phyloP scores from a whole-genome alignment of 805 yeast species.

The Schwanniomyces polymorphus region DNA sequence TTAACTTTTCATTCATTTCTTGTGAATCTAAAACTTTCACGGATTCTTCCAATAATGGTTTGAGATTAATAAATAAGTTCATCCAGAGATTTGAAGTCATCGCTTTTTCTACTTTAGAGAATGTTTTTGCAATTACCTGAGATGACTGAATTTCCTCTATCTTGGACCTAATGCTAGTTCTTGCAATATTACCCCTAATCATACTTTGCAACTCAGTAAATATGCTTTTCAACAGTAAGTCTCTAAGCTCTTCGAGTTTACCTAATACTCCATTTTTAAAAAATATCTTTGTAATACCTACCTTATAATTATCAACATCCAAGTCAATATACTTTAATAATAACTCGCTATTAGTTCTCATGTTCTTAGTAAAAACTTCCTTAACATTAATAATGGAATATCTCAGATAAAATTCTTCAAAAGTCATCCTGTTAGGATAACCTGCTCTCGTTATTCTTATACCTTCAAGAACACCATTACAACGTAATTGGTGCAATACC shows the following conservation, averaged over 20 bases:
- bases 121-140: constrained; percentile 61
- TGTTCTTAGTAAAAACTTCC: constrained; percentile 42
- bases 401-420: constrained; percentile 73
- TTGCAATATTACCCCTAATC: constrained; percentile 61
- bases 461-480: constrained; percentile 98
- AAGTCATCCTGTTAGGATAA: constrained; percentile 87
- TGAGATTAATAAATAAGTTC: constrained; percentile 63
- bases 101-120: constrained; percentile 50
- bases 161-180: constrained; percentile 47
- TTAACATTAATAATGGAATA: constrained; percentile 68
- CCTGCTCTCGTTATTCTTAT: constrained; percentile 97
- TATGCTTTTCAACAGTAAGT: constrained; percentile 54
- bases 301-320: constrained; percentile 57
- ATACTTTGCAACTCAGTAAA: constrained; percentile 64
- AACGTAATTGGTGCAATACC: constrained; percentile 85
- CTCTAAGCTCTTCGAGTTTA: constrained; percentile 75
- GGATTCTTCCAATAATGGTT: constrained; percentile 71
- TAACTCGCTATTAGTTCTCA: constrained; percentile 67
- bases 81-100: constrained; percentile 71
- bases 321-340: constrained; percentile 64
- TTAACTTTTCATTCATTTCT: constrained; percentile 57
- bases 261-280: constrained; percentile 80
- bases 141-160: constrained; percentile 71
- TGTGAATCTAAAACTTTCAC: constrained; percentile 59
- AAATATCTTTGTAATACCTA: constrained; percentile 72